Evolutionary conservation across 2,329 filamentous ascomycete genomes (phyloP).

Genomic region (Phyllosticta ampelicida): DNA sequence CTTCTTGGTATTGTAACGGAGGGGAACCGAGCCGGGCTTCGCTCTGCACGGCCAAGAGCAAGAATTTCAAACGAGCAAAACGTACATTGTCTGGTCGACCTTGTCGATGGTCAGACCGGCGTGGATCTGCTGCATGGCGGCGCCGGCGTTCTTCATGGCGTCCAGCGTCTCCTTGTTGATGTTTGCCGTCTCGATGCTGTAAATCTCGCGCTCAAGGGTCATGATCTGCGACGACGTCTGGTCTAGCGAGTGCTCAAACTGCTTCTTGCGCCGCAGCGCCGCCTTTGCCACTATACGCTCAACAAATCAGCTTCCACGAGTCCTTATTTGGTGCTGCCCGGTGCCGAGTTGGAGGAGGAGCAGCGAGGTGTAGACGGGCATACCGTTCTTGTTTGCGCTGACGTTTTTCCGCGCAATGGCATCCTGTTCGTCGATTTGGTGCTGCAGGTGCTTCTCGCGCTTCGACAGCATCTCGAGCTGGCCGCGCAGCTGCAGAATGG

Average conservation of each 20-base stretch:
- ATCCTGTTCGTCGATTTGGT: slow-evolving; percentile 89
- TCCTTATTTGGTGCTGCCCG: no score
- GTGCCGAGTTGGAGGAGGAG: background rate
- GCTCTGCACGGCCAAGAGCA: background rate
- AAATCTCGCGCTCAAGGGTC: slow-evolving; percentile 90
- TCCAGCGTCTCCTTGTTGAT: slow-evolving; percentile 95
- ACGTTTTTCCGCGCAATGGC: slow-evolving; percentile 80
- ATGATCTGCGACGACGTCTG: slow-evolving; percentile 84
- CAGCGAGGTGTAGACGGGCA: background rate
- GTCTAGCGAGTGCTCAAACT: slow-evolving; percentile 80
- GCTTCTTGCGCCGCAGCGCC: slow-evolving; percentile 88
- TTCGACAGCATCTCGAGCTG: slow-evolving; percentile 98
- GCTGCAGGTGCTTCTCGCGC: slow-evolving; percentile 81
- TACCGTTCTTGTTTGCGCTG: slow-evolving; percentile 82
- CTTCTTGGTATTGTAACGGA: no score
- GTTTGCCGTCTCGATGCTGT: slow-evolving; percentile 93
- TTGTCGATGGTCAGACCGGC: slow-evolving; percentile 84
- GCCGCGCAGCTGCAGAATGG: slow-evolving; percentile 75
- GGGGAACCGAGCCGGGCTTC: no score
- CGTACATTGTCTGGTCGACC: slow-evolving; percentile 90
- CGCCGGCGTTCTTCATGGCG: slow-evolving; percentile 80
- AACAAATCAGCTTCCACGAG: no score
- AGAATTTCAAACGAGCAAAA: slow-evolving; percentile 15
- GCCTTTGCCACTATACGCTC: slow-evolving; percentile 64
- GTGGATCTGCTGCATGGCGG: slow-evolving; percentile 90